These are phyloP conservation scores for Alternaria gansuensis DNA, from an alignment of 2,329 filamentous ascomycete species.

Conservation along the genomic window DNA sequence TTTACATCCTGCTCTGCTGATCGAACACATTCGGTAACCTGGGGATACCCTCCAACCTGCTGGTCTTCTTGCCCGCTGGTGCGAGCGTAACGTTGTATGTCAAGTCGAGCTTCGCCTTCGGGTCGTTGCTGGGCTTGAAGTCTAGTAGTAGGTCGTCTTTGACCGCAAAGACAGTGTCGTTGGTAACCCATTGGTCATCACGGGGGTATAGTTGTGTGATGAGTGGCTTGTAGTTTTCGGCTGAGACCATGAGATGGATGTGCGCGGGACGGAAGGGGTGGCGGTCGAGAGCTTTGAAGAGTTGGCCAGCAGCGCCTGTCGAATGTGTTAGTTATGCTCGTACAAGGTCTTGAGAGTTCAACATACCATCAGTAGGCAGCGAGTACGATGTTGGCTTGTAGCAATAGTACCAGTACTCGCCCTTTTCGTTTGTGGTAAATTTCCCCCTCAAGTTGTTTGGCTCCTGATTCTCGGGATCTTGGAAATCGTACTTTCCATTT, in stretches of 20 bases:
- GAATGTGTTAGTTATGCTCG: slow-evolving; percentile 10
- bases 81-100: slow-evolving; percentile 69
- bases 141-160: slow-evolving; percentile 68
- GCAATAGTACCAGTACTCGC: slow-evolving; percentile 78
- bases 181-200: slow-evolving; percentile 66
- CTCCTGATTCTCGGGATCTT: slow-evolving; percentile 74
- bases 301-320: slow-evolving; percentile 60
- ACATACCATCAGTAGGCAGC: slow-evolving; percentile 68
- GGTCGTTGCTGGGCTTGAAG: slow-evolving; percentile 62
- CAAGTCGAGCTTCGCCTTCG: slow-evolving; percentile 67
- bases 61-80: slow-evolving; percentile 49
- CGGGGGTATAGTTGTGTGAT: slow-evolving; percentile 68
- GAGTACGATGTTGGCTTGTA: slow-evolving; percentile 77
- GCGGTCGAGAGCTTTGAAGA: slow-evolving; percentile 64
- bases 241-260: slow-evolving; percentile 66
- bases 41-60: slow-evolving; percentile 44
- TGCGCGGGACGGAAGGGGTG: slow-evolving; percentile 70
- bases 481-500: slow-evolving; percentile 80
- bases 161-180: slow-evolving; percentile 69
- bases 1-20: slow-evolving; percentile 40
- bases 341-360: background rate
- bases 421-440: slow-evolving; percentile 74
- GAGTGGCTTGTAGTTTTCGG: slow-evolving; percentile 65
- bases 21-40: slow-evolving; percentile 42
- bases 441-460: slow-evolving; percentile 81